Evolutionary conservation across 768 basidiomycete species (phyloP).

Genomic region (Lentinula sp.): DNA sequence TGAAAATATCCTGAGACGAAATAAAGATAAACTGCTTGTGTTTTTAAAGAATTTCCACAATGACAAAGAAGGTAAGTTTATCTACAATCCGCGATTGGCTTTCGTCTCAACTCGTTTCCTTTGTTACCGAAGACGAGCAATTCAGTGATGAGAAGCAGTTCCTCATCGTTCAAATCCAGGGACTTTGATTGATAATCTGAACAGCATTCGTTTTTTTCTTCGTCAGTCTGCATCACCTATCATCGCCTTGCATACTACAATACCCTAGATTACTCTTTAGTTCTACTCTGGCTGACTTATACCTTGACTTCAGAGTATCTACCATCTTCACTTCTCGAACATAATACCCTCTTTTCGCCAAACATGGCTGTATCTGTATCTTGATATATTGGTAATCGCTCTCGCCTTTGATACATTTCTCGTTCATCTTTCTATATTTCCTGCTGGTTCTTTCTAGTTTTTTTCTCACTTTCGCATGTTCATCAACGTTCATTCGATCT

Average conservation of each 20-base stretch:
- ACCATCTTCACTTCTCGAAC: not conserved
- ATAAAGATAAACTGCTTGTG: conserved; percentile 86
- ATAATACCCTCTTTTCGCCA: not conserved
- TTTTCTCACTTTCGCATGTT: not conserved
- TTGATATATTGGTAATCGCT: not conserved
- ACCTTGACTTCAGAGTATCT: not conserved
- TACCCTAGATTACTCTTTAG: not conserved
- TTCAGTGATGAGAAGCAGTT: conserved; percentile 98
- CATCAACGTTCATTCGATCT: not conserved
- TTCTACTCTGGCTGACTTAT: no score
- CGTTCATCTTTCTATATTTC: not conserved
- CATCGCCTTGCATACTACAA: not conserved
- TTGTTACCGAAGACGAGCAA: conserved; percentile 68
- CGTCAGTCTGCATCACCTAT: conserved; percentile 1
- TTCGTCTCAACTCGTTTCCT: not conserved
- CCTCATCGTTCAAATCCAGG: conserved; percentile 87
- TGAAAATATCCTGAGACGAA: conserved; percentile 81
- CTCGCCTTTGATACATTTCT: not conserved
- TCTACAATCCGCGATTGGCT: not conserved
- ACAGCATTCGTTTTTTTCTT: not conserved
- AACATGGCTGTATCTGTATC: no score
- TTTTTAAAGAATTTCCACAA: conserved; percentile 96
- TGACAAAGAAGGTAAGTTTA: conserved; percentile 82
- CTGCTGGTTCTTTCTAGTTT: not conserved
- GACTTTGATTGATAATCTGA: conserved; percentile 37